Base-by-base conservation (phyloP, 345 rosid species). In the Salix dunnii region DNA sequence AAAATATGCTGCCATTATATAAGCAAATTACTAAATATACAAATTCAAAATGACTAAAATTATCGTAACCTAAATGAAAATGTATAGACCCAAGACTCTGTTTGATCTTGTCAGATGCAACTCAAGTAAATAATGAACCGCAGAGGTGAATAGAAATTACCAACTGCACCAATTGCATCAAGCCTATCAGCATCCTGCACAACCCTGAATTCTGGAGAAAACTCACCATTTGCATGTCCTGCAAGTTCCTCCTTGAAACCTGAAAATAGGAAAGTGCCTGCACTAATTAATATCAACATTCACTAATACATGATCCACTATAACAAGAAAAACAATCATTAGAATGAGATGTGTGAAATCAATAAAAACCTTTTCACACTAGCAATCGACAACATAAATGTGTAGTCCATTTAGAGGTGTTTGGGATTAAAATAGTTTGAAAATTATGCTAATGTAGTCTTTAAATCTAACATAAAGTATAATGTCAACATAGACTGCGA, bases 101-200 rank as follows among this genome's bases (percentile, higher is more conserved):
- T 13, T 46, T 46, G 49, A 14, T 12, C 43, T 40, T 40, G 43
- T 40, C 43, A 40, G 43, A 33, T 33, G 6, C 36, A 8, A 40
- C 43, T 13, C 18, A 46, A 46, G 49, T 13, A 13, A 46, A 13
- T 3, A 46, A 5, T 12, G 49, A 46, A 13, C 16, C 12, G 17
- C 1, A 3, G 48, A 46, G 49, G 18, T 46, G 49, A 46, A 46
- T 46, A 58, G 53, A 61, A 61, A 68, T 79, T 80, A 94, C 96
- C 98, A 76, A 91, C 80, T 74, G 94, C 97, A 38, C 97, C 97
- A 79, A 94, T 89, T 33, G 97, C 97, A 82, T 94, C 98, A 79
- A 92, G 97, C 63, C 94, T 92, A 76, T 92, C 97, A 65, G 97
- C 97, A 89, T 94, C 98, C 85, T 92, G 97, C 76, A 91, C 97